A percentile compares a stretch with the other conserved stretches of the same genome.
phyloP scores from a whole-genome alignment of 345 rosid genomes.

The Brassica juncea region DNA sequence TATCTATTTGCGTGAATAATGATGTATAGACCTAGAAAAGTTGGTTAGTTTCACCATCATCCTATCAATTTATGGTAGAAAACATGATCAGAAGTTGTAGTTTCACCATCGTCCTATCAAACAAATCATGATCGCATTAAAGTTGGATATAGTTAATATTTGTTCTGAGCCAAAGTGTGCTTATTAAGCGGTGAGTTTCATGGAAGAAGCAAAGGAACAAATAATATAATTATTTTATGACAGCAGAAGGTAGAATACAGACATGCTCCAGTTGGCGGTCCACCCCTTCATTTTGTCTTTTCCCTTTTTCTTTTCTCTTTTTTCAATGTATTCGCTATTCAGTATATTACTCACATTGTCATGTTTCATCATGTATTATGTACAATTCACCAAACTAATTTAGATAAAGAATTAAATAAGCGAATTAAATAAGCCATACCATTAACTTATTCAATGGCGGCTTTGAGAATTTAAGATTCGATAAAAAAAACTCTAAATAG shows the following conservation, averaged over 20 bases:
- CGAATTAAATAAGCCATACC: not conserved
- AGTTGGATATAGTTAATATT: not conserved
- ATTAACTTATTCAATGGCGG: not conserved
- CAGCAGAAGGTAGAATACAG: conserved; percentile 12
- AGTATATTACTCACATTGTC: not conserved
- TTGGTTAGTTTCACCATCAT: not conserved
- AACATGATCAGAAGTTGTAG: not conserved
- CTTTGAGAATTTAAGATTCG: not conserved
- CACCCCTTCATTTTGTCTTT: conserved; percentile 2
- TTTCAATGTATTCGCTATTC: not conserved
- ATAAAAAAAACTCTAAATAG: too few relatives aligned
- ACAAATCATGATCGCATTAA: not conserved
- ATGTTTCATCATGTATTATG: conserved; percentile 8
- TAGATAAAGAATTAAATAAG: not conserved
- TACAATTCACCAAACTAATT: not conserved
- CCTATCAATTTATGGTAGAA: not conserved
- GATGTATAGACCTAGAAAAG: not conserved
- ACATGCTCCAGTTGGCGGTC: conserved; percentile 25
- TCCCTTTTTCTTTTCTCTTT: not conserved
- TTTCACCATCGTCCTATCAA: not conserved
- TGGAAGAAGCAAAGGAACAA: conserved; percentile 28
- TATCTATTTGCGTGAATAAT: not conserved
- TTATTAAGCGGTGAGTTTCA: conserved; percentile 4
- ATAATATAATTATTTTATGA: conserved; percentile 1
- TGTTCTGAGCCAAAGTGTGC: not conserved